Evolutionary conservation across 106 monocot species (phyloP), one percentile per base, ranked within the genome.

Genomic region (Allium sativum): DNA sequence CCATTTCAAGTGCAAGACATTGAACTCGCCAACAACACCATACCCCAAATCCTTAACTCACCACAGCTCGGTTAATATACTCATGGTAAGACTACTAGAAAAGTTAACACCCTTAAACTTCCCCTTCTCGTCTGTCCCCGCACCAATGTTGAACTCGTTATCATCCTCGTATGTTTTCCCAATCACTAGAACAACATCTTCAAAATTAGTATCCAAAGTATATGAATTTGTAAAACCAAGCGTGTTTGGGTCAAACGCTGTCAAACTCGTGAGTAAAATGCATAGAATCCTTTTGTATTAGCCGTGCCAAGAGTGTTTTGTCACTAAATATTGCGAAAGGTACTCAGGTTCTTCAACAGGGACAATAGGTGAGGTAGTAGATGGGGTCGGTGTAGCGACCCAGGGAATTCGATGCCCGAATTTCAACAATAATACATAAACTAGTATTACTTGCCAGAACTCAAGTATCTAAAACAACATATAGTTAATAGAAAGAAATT

Each of bases 241-340:
- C 2, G 88, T 98, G 6, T 56, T 20, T 14, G 98, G 98, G 70
- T 98, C 90, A 21, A 98, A 72, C 0, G 98, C 92, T 45, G 80
- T 52, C 62, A 98, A 76, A 40, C 55, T 55, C 48, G 87, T 66
- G 21, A 21, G 56, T 14, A 87, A 80, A 53, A 98, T 71, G 73
- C 91, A 98, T 0, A 98, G 70, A 48, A 98, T 92, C 65, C 98
- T 66, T 78, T 83, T 92, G 73, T 98, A 98, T 59, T 88, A 67
- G 1, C 92, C 96, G 15, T 91, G 72, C 96, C 96, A 96, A n/a
- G 90, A 91, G 71, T 96, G 96, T 70, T 96, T 96, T 44, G 84
- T 79, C 13, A 91, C 87, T 22, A 91, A 21, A 74, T 96, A 88
- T n/a, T 91, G 76, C 18, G 84, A 76, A 42, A 91, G 67, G 77